Conservation (phyloP, 805 yeast species). For the Zygosaccharomyces siamensis region DNA sequence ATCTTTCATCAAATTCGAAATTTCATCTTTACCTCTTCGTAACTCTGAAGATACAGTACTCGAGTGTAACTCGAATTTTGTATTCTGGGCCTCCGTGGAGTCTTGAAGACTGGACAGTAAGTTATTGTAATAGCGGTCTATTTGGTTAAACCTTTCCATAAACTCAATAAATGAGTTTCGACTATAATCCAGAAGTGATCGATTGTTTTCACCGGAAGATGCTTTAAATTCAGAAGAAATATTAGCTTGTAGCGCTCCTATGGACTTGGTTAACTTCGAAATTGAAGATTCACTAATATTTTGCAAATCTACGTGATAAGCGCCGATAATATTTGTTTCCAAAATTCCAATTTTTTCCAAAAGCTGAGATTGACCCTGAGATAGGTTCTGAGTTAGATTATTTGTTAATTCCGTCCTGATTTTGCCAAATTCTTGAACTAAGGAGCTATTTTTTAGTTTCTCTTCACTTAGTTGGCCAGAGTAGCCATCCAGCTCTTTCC, state of each 20-base stretch:
- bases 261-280: background rate
- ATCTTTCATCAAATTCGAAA: background rate
- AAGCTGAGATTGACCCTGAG: constrained; percentile 3
- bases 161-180: background rate
- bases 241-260: background rate
- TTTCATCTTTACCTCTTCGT: background rate
- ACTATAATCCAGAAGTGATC: background rate
- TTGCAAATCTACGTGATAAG: constrained; percentile 4
- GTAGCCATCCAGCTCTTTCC: constrained; percentile 39
- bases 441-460: constrained; percentile 35
- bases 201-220: background rate
- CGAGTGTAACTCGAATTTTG: background rate
- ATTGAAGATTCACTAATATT: background rate
- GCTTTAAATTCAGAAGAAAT: constrained; percentile 1
- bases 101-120: background rate
- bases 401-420: constrained; percentile 8
- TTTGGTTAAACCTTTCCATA: background rate
- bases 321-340: constrained; percentile 7
- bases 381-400: constrained; percentile 3
- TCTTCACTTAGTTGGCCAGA: constrained; percentile 47
- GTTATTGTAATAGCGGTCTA: background rate
- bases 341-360: constrained; percentile 6
- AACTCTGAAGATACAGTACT: background rate
- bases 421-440: constrained; percentile 20
- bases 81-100: background rate